Evolutionary conservation across 2,329 filamentous ascomycete species (phyloP), one percentile per base, ranked within the genome.

Genomic region (Fusarium poae): DNA sequence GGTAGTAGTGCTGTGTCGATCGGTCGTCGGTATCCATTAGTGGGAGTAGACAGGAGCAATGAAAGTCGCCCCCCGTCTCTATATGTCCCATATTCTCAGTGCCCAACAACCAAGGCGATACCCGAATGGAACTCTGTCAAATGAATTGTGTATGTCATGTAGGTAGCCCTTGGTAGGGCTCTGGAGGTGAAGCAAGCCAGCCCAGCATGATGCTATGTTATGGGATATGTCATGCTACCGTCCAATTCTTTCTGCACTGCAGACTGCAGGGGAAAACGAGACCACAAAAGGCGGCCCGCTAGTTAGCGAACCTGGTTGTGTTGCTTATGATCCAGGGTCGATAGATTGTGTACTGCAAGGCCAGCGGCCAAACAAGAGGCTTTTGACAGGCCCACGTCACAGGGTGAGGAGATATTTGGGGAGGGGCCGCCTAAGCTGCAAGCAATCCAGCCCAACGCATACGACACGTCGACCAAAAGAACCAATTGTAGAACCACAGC

Each of bases 1-100:
- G 56, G 56, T 68, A 49, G 66, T 66, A 63, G 51, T 68, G 67
- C 62, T 52, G 40, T 71, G 68, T 71, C 67, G 67, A 70, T 70
- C 67, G 53, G 49, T 45, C 57, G 29, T 70, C 63, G 63, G 64
- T 71, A 68, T 68, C 67, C 67, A 71, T 61, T 68, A 62, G 55
- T 62, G 67, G 67, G 40, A 43, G 67, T 71, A 65, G 67, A 46
- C 59, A 51, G 32, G 52, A 65, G 67, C 57, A 65, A 57, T 64
- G 62, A 70, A 70, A 70, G 56, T 65, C 67, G 51, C 57, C 56
- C 56, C 51, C 34, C 48, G 21, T 40, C 15, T 51, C 32, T 51
- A 51, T 51, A 35, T 30, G 30, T 40, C 25, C 15, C 23, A 39
- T 39, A 39, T 39, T 39, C n/a, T 39, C 35, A 39, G 20, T 39